Percentiles rank a stretch among this genome's conserved stretches.
Conservation (phyloP, 2,329 filamentous ascomycete species). For the Emericellopsis atlantica region DNA sequence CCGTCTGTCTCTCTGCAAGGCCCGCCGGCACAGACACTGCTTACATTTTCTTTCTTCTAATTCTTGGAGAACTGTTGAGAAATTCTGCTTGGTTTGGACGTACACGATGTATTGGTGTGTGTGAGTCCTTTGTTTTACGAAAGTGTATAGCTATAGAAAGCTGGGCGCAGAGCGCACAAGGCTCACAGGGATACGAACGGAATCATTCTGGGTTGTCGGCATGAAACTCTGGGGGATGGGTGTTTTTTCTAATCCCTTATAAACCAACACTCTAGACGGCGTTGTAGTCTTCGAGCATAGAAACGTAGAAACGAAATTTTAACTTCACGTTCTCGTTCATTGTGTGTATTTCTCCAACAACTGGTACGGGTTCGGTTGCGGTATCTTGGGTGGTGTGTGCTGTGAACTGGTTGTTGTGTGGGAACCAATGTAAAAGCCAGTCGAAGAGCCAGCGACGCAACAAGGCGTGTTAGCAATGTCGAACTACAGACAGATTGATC, state of each 20-base stretch:
- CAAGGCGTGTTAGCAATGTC: too few species aligned
- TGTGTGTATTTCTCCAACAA: not conserved
- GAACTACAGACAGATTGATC: too few species aligned
- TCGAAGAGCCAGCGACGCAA: too few species aligned
- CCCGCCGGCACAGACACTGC: not conserved
- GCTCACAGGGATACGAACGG: conserved; percentile 8
- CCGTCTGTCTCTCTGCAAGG: too few species aligned
- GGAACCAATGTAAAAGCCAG: too few species aligned
- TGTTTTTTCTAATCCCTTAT: conserved; percentile 13
- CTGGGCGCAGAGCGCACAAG: conserved; percentile 22
- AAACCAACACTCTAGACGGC: conserved; percentile 17
- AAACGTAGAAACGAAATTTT: conserved; percentile 23
- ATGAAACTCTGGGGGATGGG: conserved; percentile 3
- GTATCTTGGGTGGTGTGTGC: too few species aligned
- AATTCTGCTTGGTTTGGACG: conserved; percentile 14
- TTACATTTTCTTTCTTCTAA: not conserved
- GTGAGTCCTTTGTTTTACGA: conserved; percentile 6
- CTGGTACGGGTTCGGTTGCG: too few species aligned
- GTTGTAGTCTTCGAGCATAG: conserved; percentile 19
- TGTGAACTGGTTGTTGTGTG: too few species aligned
- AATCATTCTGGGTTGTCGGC: too few species aligned
- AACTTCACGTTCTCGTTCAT: not conserved
- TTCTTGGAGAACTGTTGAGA: conserved; percentile 8
- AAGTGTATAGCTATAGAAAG: conserved; percentile 22
- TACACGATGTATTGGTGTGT: not conserved